phyloP scores from a whole-genome alignment of 805 yeast genomes.

The Wickerhamomyces bovis region DNA sequence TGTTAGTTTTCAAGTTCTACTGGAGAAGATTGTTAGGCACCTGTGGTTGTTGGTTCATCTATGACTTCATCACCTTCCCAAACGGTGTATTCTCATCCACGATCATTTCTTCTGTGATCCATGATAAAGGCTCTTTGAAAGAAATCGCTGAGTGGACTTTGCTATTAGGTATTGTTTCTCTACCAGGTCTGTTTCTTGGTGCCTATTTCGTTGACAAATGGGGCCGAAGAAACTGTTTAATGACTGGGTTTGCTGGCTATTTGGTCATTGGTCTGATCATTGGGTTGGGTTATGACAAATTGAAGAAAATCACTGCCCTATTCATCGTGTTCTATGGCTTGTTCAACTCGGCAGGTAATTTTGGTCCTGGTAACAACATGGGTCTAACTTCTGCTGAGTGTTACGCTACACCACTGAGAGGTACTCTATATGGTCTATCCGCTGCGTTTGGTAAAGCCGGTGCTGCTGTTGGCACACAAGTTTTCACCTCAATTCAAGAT shows the following conservation, averaged over 20 bases:
- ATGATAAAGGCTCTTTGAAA: slow-evolving; percentile 32
- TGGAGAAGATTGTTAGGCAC: slow-evolving; percentile 68
- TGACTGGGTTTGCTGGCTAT: slow-evolving; percentile 67
- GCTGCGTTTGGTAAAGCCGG: slow-evolving; percentile 84
- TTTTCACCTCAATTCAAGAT: slow-evolving; percentile 60
- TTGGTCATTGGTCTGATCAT: slow-evolving; percentile 66
- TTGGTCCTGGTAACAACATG: slow-evolving; percentile 76
- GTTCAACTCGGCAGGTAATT: slow-evolving; percentile 63
- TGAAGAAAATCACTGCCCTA: slow-evolving; percentile 51
- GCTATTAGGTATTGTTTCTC: slow-evolving; percentile 53
- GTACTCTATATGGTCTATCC: slow-evolving; percentile 66
- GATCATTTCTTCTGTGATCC: slow-evolving; percentile 50
- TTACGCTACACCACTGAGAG: slow-evolving; percentile 73
- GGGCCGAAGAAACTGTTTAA: slow-evolving; percentile 69
- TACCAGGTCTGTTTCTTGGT: slow-evolving; percentile 72
- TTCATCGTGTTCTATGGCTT: slow-evolving; percentile 71
- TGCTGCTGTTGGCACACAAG: slow-evolving; percentile 76
- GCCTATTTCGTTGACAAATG: slow-evolving; percentile 57
- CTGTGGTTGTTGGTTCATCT: slow-evolving; percentile 72
- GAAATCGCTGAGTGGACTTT: slow-evolving; percentile 70
- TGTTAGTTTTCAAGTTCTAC: slow-evolving; percentile 55
- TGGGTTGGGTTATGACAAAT: slow-evolving; percentile 54
- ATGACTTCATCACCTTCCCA: slow-evolving; percentile 78
- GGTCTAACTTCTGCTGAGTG: slow-evolving; percentile 64
- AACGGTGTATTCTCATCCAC: slow-evolving; percentile 64